Evolutionary conservation across 1,139 yeast genomes (phyloP).

Genomic region (Wickerhamomyces sp.): DNA sequence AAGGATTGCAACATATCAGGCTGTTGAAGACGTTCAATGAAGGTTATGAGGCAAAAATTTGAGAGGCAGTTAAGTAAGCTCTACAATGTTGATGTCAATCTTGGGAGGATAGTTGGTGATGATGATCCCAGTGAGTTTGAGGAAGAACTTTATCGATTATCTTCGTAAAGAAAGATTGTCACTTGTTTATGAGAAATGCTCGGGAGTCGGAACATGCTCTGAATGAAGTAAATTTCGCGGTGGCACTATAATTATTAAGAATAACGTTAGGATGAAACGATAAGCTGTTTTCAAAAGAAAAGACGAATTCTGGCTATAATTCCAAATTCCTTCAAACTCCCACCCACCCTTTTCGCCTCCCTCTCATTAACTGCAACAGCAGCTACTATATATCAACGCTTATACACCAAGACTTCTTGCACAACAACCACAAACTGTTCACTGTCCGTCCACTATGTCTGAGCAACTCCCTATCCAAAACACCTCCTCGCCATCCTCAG

Average conservation of each 20-base stretch:
- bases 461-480: background rate
- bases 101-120: too few species aligned
- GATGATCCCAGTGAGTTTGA: too few species aligned
- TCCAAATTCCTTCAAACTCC: background rate
- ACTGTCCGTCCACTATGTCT: background rate
- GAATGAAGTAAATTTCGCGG: background rate
- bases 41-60: too few species aligned
- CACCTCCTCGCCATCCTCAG: background rate
- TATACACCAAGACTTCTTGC: background rate
- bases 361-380: background rate
- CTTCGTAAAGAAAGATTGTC: too few species aligned
- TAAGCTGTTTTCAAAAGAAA: background rate
- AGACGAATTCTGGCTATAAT: background rate
- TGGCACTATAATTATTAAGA: background rate
- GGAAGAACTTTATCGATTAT: too few species aligned
- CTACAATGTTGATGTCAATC: too few species aligned
- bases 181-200: too few species aligned
- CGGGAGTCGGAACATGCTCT: background rate
- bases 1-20: too few species aligned
- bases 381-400: background rate
- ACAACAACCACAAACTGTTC: background rate
- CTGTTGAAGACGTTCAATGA: too few species aligned
- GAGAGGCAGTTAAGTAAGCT: too few species aligned
- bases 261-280: background rate
- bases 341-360: background rate